Evolutionary conservation across 176 grass and related monocot genomes (phyloP), one percentile per base, ranked within the genome.

Genomic region (Canna indica): DNA sequence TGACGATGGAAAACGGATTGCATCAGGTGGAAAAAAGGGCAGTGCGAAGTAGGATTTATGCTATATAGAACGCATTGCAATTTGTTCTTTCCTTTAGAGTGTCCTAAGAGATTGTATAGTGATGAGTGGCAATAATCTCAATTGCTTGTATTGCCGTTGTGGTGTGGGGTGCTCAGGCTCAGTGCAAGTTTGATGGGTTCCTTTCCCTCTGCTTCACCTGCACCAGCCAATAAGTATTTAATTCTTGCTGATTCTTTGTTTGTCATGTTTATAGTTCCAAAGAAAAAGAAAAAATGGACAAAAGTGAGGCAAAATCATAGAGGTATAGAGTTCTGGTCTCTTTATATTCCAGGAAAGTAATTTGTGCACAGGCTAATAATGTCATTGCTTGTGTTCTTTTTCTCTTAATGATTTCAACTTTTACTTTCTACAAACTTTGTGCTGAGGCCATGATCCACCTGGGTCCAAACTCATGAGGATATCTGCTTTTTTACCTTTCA

Each of bases 121-220:
- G 75, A 90, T 81, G 91, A 90, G 76, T 90, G 81, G 78, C 76
- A 90, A 93, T 90, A 93, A 90, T 77, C 73, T 86, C 74, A 84
- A 79, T 82, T 90, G 86, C 64, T 88, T 93, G 84, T 77, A 59
- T 87, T 73, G 75, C 79, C 62, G 56, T 59, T 75, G 72, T 80
- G 61, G 65, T 75, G 38, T 28, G 57, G 7, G 77, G 57, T 69
- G 83, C 86, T 79, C n/a, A 32, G 17, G 20, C 53, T 47, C 31
- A 56, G 32, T 72, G 46, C 47, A 32, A 27, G 50, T 57, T 26
- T 28, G 58, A 31, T 64, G 36, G 73, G 36, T 4, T 32, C 17
- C 60, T 64, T 33, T 44, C 41, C 73, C 20, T 47, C 56, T 58
- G 22, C 57, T 60, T 30, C 28, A 34, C 27, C 24, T 48, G 57